Conservation (phyloP, 163 green algal species). For the Volvox carteri region DNA sequence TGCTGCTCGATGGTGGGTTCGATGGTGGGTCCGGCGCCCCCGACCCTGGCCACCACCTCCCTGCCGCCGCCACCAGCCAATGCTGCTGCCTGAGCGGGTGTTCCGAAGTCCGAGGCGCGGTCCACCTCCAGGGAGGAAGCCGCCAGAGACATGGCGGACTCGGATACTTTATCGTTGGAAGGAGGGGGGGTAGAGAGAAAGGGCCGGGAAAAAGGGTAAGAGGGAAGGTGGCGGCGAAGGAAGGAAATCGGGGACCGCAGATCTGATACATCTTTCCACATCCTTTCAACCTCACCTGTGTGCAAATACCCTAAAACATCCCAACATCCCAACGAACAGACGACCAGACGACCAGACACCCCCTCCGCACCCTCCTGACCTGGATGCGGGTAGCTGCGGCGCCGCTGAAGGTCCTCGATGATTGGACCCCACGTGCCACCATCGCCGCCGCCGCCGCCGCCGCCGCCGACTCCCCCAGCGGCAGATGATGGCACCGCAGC, state of each 20-base stretch:
- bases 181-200: background rate
- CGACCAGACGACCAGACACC: too few species aligned
- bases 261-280: too few species aligned
- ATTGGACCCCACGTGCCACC: conserved; percentile 13
- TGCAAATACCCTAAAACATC: too few species aligned
- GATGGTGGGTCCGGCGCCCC: background rate
- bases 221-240: background rate
- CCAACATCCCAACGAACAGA: too few species aligned
- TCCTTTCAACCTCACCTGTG: too few species aligned
- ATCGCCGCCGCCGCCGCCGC: background rate
- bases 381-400: conserved; percentile 7
- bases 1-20: background rate
- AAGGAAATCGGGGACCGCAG: too few species aligned
- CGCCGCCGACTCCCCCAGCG: background rate
- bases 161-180: conserved; percentile 15
- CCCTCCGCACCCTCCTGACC: too few species aligned
- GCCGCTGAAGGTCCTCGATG: conserved; percentile 29
- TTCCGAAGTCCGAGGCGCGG: conserved; percentile 29
- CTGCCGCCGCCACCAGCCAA: background rate
- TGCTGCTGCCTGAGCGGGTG: background rate
- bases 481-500: background rate
- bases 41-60: background rate
- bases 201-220: background rate
- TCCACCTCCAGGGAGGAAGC: conserved; percentile 49
- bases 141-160: conserved; percentile 24